Percentiles rank a stretch among this genome's conserved stretches.
Conservation (phyloP, 2,329 filamentous ascomycete species). For the Aspergillus tamarii region DNA sequence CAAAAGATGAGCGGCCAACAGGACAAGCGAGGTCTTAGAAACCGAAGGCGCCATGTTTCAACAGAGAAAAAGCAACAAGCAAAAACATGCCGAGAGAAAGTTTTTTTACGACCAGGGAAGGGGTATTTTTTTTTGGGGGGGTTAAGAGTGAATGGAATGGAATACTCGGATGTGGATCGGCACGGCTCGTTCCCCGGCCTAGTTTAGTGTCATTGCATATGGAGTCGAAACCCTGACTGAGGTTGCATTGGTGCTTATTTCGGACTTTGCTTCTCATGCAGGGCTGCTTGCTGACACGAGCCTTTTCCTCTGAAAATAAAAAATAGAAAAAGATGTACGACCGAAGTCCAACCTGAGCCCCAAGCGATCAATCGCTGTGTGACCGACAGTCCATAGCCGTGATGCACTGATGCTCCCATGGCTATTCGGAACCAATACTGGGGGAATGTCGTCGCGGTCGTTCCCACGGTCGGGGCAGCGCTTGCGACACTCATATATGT, state of each 20-base stretch:
- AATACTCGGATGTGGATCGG: background rate
- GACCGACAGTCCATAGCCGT: background rate
- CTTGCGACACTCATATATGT: slow-evolving; percentile 12
- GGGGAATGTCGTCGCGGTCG: slow-evolving; percentile 15
- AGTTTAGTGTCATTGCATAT: background rate
- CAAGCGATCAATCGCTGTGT: background rate
- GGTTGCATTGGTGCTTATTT: background rate
- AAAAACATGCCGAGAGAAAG: background rate
- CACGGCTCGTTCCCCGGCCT: background rate
- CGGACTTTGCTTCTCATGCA: background rate
- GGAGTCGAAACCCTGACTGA: background rate
- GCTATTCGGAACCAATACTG: slow-evolving; percentile 14
- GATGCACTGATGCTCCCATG: slow-evolving; percentile 4
- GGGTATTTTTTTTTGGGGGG: background rate
- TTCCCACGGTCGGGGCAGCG: slow-evolving; percentile 11
- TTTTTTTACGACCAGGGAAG: background rate
- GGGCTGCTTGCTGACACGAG: background rate
- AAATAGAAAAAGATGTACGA: background rate
- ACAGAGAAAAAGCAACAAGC: background rate
- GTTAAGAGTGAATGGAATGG: background rate
- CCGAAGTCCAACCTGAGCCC: background rate
- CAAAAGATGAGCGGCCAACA: slow-evolving; percentile 9
- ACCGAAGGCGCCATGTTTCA: slow-evolving; percentile 2
- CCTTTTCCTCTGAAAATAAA: background rate
- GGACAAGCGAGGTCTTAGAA: slow-evolving; percentile 4